phyloP scores from a whole-genome alignment of 305 asterid species.

The Solanum chacoense region DNA sequence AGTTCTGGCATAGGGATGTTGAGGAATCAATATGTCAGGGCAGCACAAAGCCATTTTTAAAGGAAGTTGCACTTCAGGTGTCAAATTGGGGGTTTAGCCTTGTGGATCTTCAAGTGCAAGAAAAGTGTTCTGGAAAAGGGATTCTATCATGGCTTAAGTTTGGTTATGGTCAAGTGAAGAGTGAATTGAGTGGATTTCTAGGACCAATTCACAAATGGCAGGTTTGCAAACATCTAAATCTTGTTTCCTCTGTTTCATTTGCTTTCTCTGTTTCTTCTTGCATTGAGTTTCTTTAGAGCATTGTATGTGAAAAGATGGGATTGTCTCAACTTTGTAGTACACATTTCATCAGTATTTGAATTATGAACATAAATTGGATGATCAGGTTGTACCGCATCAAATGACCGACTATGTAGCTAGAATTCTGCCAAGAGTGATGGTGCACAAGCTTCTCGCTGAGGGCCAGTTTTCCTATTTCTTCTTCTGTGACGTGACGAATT shows the following conservation, averaged over 20 bases:
- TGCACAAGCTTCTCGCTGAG: constrained; percentile 64
- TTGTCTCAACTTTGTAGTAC: background rate
- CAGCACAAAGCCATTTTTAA: constrained; percentile 33
- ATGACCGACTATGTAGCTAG: constrained; percentile 28
- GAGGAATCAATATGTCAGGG: no score
- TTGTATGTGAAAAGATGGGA: background rate
- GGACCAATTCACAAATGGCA: constrained; percentile 92
- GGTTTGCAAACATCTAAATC: constrained; percentile 22
- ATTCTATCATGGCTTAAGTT: constrained; percentile 60
- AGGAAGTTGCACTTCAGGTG: constrained; percentile 75
- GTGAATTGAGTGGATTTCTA: constrained; percentile 58
- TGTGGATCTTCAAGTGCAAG: constrained; percentile 58
- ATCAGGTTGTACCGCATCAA: constrained; percentile 55
- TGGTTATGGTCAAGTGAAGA: constrained; percentile 44
- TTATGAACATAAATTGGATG: constrained; percentile 56
- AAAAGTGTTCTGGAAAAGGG: constrained; percentile 43
- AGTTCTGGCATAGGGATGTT: constrained; percentile 38
- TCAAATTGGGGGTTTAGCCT: constrained; percentile 80
- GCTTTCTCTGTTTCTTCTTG: background rate
- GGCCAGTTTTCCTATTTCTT: constrained; percentile 73
- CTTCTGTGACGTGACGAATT: constrained; percentile 42
- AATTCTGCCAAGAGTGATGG: constrained; percentile 40
- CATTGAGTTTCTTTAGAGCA: background rate
- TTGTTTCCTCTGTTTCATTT: background rate
- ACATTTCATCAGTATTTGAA: background rate